phyloP scores from a whole-genome alignment of 768 basidiomycete genomes.

The Leccinum uliginosum region DNA sequence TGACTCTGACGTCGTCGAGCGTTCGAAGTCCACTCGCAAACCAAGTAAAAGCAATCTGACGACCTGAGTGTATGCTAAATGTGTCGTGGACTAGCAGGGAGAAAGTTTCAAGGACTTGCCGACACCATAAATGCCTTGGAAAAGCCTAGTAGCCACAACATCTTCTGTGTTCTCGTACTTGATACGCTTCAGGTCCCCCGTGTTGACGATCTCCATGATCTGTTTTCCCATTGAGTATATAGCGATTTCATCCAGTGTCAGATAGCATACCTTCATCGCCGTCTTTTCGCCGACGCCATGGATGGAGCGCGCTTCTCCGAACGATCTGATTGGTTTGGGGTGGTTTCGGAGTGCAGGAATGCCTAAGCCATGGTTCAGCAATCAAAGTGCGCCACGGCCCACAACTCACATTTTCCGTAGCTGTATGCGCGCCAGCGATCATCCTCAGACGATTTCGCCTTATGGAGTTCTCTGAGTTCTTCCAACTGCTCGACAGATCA shows the following conservation, averaged over 20 bases:
- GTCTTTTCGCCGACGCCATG: conserved; percentile 71
- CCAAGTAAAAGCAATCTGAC: conserved; percentile 65
- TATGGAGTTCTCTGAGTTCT: conserved; percentile 63
- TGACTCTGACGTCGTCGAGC: conserved; percentile 63
- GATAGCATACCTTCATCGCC: conserved; percentile 55
- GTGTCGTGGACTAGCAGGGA: neutral
- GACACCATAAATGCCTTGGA: conserved; percentile 84
- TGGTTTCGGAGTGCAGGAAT: conserved; percentile 54
- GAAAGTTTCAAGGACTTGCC: conserved; percentile 42
- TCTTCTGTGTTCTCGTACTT: conserved; percentile 64
- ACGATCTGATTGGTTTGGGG: conserved; percentile 53
- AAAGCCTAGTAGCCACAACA: conserved; percentile 49
- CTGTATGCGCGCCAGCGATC: conserved; percentile 65
- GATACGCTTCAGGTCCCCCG: conserved; percentile 68
- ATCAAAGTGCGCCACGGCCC: neutral
- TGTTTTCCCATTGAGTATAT: conserved; percentile 24
- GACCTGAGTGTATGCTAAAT: conserved; percentile 39
- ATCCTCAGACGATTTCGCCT: conserved; percentile 53
- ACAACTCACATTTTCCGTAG: conserved; percentile 59
- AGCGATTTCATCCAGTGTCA: neutral
- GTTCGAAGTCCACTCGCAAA: conserved; percentile 73
- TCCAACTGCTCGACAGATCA: conserved; percentile 43
- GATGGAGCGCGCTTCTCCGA: conserved; percentile 56
- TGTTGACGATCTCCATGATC: conserved; percentile 80
- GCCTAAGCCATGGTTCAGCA: conserved; percentile 35